Evolutionary conservation across 2,329 filamentous ascomycete genomes (phyloP).

Genomic region (Cladosporium cucumerinum): DNA sequence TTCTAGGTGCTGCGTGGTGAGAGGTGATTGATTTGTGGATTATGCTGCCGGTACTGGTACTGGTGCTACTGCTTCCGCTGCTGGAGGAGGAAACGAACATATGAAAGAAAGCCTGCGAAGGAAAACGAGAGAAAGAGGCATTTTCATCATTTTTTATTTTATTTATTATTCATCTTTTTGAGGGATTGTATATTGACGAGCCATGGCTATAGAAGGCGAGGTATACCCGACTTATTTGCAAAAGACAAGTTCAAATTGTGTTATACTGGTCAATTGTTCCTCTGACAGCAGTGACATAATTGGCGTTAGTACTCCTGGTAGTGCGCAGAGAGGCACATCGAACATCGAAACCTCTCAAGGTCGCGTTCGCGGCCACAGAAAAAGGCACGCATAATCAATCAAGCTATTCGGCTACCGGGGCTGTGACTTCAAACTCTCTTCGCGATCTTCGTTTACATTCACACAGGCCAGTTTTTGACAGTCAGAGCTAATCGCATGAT

Average conservation of each 20-base stretch:
- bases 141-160: background rate
- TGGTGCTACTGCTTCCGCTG: background rate
- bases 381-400: background rate
- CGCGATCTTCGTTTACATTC: too few species aligned
- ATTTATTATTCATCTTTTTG: background rate
- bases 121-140: background rate
- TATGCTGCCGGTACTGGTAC: background rate
- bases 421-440: too few species aligned
- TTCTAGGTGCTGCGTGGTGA: slow-evolving; percentile 8
- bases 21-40: background rate
- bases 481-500: too few species aligned
- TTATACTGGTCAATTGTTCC: background rate
- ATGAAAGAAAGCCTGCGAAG: background rate
- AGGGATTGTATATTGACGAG: slow-evolving; percentile 7
- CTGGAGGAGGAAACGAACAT: background rate
- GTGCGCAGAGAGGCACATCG: background rate
- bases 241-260: background rate
- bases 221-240: slow-evolving; percentile 4
- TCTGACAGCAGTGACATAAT: background rate
- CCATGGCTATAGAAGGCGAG: slow-evolving; percentile 7
- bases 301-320: background rate
- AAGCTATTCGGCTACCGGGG: background rate
- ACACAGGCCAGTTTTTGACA: too few species aligned
- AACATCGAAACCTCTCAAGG: too few species aligned
- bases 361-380: background rate